phyloP scores from a whole-genome alignment of 2,329 filamentous ascomycete species.

The Fusarium goolgardi region DNA sequence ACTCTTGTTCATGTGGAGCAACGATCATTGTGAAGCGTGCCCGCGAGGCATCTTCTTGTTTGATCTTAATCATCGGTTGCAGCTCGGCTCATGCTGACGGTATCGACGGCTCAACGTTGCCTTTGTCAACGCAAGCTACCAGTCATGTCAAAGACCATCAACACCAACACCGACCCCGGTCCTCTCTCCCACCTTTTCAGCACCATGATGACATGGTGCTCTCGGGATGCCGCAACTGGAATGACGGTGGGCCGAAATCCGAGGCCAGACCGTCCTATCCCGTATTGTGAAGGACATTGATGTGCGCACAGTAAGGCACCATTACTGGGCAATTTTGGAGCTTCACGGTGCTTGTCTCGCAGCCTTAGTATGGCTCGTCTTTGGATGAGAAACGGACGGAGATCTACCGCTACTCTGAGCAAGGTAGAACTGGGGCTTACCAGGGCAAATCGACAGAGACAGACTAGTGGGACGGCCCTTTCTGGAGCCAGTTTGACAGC shows the following conservation, averaged over 20 bases:
- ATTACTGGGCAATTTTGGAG: slow-evolving; percentile 16
- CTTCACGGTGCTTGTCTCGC: slow-evolving; percentile 20
- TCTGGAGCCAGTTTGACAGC: slow-evolving; percentile 48
- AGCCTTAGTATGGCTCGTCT: slow-evolving; percentile 26
- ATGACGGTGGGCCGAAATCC: slow-evolving; percentile 43
- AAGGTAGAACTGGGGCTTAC: slow-evolving; percentile 37
- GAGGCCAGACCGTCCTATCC: slow-evolving; percentile 34
- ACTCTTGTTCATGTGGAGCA: slow-evolving; percentile 23
- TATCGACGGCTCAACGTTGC: slow-evolving; percentile 7
- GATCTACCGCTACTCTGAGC: slow-evolving; percentile 42
- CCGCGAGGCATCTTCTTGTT: background rate
- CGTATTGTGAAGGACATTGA: slow-evolving; percentile 23
- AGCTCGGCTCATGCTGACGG: slow-evolving; percentile 11
- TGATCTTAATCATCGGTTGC: slow-evolving; percentile 9
- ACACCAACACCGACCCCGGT: slow-evolving; percentile 16
- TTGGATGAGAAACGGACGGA: slow-evolving; percentile 25
- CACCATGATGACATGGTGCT: slow-evolving; percentile 40
- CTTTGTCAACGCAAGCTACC: slow-evolving; percentile 27
- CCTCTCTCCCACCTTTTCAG: slow-evolving; percentile 25
- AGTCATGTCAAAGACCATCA: slow-evolving; percentile 14
- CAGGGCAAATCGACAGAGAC: slow-evolving; percentile 41
- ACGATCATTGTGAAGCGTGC: slow-evolving; percentile 19
- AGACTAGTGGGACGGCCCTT: slow-evolving; percentile 48
- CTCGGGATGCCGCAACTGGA: slow-evolving; percentile 48
- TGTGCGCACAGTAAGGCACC: slow-evolving; percentile 7